Evolutionary conservation across 768 basidiomycete species (phyloP).

Genomic region (Chalciporus pseudorubinellus): DNA sequence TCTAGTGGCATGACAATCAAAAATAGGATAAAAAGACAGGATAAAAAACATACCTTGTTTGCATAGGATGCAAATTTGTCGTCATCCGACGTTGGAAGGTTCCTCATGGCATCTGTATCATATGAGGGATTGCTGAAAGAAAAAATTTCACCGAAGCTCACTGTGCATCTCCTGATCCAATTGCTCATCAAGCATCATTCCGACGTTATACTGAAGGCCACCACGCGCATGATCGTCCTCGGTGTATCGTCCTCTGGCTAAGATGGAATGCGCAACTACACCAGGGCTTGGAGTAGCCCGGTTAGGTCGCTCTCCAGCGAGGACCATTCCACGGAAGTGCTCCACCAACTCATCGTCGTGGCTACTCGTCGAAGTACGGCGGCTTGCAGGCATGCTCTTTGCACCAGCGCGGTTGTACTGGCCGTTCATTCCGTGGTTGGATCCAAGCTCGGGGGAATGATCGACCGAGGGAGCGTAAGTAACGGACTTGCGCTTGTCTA

Average conservation of each 20-base stretch:
- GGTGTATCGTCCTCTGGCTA: conserved; percentile 52
- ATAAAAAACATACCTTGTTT: conserved; percentile 51
- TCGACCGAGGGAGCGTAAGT: conserved; percentile 79
- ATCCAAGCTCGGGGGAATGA: conserved; percentile 64
- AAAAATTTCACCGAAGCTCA: conserved; percentile 38
- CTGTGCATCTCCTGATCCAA: conserved; percentile 94
- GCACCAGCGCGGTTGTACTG: conserved; percentile 73
- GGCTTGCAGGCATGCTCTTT: conserved; percentile 91
- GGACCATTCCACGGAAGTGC: conserved; percentile 69
- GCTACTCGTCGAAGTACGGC: conserved; percentile 84
- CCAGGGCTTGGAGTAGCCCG: conserved; percentile 55
- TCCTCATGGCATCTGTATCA: conserved; percentile 76
- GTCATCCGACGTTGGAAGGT: conserved; percentile 84
- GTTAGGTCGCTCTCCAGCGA: conserved; percentile 60
- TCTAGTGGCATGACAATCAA: conserved; percentile 35
- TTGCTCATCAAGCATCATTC: conserved; percentile 91
- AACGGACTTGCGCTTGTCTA: conserved; percentile 85
- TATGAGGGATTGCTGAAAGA: conserved; percentile 16
- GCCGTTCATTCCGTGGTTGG: conserved; percentile 42
- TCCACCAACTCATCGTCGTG: conserved; percentile 80
- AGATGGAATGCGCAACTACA: conserved; percentile 50
- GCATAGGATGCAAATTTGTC: conserved; percentile 75
- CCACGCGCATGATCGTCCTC: conserved; percentile 60
- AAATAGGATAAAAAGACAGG: conserved; percentile 1
- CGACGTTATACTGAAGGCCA: conserved; percentile 70